Evolutionary conservation across 768 basidiomycete species (phyloP).

Genomic region (Termitomyces titanicus): DNA sequence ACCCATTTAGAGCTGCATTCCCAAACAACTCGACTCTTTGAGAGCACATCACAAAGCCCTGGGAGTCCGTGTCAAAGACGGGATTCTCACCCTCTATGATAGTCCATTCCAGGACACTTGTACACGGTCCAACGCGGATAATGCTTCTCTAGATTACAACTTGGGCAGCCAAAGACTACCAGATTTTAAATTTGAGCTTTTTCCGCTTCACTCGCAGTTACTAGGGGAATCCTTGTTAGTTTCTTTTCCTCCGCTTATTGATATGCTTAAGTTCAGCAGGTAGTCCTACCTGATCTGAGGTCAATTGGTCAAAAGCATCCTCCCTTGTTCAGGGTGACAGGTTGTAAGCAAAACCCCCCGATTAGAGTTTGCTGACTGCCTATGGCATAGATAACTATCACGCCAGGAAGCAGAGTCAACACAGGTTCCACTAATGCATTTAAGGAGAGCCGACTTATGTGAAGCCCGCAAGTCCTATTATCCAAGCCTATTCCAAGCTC

Average conservation of each 20-base stretch:
- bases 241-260: constrained; percentile 90
- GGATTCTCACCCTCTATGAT: constrained; percentile 78
- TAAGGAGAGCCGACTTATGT: background rate
- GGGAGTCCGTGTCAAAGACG: constrained; percentile 41
- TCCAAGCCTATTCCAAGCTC: background rate
- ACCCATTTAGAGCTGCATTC: constrained; percentile 60
- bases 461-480: background rate
- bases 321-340: too few relatives aligned
- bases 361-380: background rate
- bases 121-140: constrained; percentile 68
- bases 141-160: constrained; percentile 63
- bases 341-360: background rate
- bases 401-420: background rate
- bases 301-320: constrained; percentile 35
- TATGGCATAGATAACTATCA: background rate
- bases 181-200: constrained; percentile 78
- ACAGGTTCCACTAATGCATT: background rate
- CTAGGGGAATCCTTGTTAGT: constrained; percentile 88
- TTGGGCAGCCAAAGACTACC: constrained; percentile 56
- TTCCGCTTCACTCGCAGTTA: constrained; percentile 78
- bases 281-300: constrained; percentile 83
- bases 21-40: constrained; percentile 83
- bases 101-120: constrained; percentile 78
- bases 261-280: constrained; percentile 59
- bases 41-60: constrained; percentile 67